These are phyloP conservation scores for Debaryomyces udenii DNA, from an alignment of 1,139 yeast genomes.

Conservation along the genomic window DNA sequence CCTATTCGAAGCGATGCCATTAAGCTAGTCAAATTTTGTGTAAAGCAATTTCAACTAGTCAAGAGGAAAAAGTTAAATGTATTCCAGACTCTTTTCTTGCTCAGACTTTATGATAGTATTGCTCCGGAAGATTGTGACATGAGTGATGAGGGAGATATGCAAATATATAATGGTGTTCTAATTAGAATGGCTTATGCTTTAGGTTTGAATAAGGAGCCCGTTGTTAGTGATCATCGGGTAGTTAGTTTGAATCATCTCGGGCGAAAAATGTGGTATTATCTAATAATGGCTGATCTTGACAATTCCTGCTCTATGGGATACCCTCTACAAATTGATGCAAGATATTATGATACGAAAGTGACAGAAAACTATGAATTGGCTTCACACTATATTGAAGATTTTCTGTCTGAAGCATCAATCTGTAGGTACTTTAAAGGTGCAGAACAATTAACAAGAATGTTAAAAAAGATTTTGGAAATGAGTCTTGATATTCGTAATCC, in stretches of 20 bases:
- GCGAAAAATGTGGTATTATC: conserved; percentile 58
- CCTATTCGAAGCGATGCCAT: conserved; percentile 13
- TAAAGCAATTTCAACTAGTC: conserved; percentile 24
- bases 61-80: conserved; percentile 5
- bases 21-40: conserved; percentile 27
- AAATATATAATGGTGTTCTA: conserved; percentile 2
- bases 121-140: conserved; percentile 10
- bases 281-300: conserved; percentile 18
- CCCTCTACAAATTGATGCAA: background rate
- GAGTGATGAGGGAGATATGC: conserved; percentile 2
- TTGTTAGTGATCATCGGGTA: conserved; percentile 13
- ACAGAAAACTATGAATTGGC: background rate
- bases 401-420: too few relatives aligned
- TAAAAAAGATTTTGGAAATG: background rate
- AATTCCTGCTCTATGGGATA: conserved; percentile 1
- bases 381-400: too few relatives aligned
- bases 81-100: conserved; percentile 6
- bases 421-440: background rate
- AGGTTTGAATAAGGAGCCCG: conserved; percentile 8
- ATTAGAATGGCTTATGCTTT: conserved; percentile 8
- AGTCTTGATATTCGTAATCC: background rate
- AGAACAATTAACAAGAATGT: background rate
- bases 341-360: conserved; percentile 1
- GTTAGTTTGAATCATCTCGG: conserved; percentile 38
- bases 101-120: conserved; percentile 4